Evolutionary conservation across 805 yeast genomes (phyloP), one percentile per base, ranked within the genome.

Genomic region (Yamadazyma paraphyllophila): DNA sequence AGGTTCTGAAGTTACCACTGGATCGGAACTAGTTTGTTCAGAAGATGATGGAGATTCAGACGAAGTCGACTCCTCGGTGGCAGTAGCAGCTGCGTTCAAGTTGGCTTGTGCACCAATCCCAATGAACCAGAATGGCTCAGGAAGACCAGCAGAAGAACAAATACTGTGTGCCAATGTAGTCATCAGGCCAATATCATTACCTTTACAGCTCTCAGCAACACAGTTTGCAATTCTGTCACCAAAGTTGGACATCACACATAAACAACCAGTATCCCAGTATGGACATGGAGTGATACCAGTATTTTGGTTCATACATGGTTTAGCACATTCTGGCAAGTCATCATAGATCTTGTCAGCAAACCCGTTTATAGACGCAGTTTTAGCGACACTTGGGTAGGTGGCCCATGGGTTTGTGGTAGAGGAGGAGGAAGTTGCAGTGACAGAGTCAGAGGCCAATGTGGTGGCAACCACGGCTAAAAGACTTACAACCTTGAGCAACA

Each of bases 211-310:
- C 12, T 47, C 47, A 32, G 60, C 68, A 33, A 75, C 66, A 63
- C 75, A 70, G 40, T 59, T 55, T 36, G 66, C 73, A 26, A 69
- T 44, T 6, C 42, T 46, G 8, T 59, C 62, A 35, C 53, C 58
- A 55, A 61, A 70, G 32, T 52, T 50, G 29, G 69, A 55, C 66
- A 70, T 69, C 27, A 67, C 70, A 63, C 75, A 70, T 45, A 70
- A 62, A 57, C 75, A 70, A 11, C 75, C 75, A 41, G 74, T 62
- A 54, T 70, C 75, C 73, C 74, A 70, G 62, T 67, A 67, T 44
- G 75, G 75, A 48, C 75, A 70, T 41, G 74, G 73, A 27, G 74
- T 67, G 38, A 56, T 52, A 8, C 62, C 62, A 37, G 73, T 67
- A 44, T 61, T 54, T 36, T 50, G 47, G 26, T 46, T 51, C 26